Evolutionary conservation across 306 rosid genomes (phyloP).

Genomic region (Astragalus glycyphyllos): DNA sequence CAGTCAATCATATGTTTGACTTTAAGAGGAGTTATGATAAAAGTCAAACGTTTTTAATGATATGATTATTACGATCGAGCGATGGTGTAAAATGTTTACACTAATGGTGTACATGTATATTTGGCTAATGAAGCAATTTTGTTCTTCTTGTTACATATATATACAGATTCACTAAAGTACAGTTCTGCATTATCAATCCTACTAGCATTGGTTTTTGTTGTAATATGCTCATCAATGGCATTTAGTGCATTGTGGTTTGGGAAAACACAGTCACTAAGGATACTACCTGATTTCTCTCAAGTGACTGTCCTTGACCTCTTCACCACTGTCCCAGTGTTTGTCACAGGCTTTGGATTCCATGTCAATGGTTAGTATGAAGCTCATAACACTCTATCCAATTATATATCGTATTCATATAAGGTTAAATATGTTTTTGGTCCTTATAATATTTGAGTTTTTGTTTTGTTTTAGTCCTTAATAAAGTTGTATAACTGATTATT

Average conservation of each 20-base stretch:
- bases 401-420: too few relatives aligned
- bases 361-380: conserved; percentile 53
- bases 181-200: conserved; percentile 66
- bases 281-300: conserved; percentile 59
- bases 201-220: conserved; percentile 60
- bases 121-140: too few relatives aligned
- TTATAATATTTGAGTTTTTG: too few relatives aligned
- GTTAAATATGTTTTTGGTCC: too few relatives aligned
- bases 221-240: conserved; percentile 66
- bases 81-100: too few relatives aligned
- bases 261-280: conserved; percentile 47
- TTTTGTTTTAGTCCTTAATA: too few relatives aligned
- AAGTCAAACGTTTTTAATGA: too few relatives aligned
- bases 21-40: too few relatives aligned
- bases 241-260: conserved; percentile 53
- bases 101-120: too few relatives aligned
- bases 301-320: conserved; percentile 60
- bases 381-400: background rate
- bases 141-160: background rate
- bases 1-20: too few relatives aligned
- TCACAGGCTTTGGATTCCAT: conserved; percentile 66
- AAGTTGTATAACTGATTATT: too few relatives aligned
- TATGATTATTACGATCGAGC: too few relatives aligned
- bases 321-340: conserved; percentile 63
- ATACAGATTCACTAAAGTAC: conserved; percentile 64